A percentile compares a stretch with the other conserved stretches of the same genome.
These are phyloP conservation scores for Fraxinus excelsior DNA, from an alignment of 257 asterid genomes.

Conservation along the genomic window DNA sequence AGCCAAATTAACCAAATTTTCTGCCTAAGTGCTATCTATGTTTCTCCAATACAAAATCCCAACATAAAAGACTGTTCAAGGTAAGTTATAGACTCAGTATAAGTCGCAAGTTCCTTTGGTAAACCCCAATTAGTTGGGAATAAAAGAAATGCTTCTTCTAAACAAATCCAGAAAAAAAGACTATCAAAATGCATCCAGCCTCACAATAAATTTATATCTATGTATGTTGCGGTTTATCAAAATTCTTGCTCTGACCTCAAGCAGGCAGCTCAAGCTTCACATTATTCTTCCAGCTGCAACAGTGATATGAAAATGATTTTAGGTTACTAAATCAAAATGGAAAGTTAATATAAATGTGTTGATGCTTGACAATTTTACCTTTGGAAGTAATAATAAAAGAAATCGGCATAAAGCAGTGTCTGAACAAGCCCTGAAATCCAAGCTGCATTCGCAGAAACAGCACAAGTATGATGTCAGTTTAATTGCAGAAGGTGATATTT, in stretches of 20 bases:
- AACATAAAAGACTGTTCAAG: neutral
- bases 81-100: neutral
- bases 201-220: neutral
- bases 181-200: neutral
- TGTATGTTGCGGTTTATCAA: constrained; percentile 5
- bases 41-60: neutral
- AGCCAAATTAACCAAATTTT: neutral
- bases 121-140: constrained; percentile 1
- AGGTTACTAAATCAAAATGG: neutral
- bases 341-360: neutral
- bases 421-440: constrained; percentile 87
- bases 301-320: neutral
- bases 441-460: constrained; percentile 44
- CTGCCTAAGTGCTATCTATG: neutral
- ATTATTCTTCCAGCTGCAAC: constrained; percentile 75
- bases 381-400: constrained; percentile 88
- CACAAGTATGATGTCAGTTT: neutral
- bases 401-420: constrained; percentile 80
- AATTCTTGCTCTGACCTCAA: constrained; percentile 36
- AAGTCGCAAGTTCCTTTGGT: neutral
- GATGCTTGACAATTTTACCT: constrained; percentile 40
- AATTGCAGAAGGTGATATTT: neutral
- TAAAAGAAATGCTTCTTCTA: neutral
- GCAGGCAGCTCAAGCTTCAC: constrained; percentile 76
- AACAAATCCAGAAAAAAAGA: neutral